Base-by-base conservation (phyloP, 768 basidiomycete species). In the Suillus discolor region DNA sequence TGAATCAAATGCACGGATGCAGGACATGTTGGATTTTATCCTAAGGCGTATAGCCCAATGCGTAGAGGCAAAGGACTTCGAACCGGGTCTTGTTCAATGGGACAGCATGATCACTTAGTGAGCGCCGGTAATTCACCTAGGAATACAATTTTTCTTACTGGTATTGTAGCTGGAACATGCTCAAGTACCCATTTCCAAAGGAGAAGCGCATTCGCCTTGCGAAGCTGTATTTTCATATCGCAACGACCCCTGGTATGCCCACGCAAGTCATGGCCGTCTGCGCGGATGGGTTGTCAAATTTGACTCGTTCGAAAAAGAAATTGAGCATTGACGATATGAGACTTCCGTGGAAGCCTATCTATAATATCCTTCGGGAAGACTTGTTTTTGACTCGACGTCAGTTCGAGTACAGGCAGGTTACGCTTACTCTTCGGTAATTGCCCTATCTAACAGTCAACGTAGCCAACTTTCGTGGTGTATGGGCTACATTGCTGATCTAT, bases 101-200 rank as follows among this genome's bases (percentile, higher is more conserved):
- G 93, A 90, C 72, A 85, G 84, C 71, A 89, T 92, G 88, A 72
- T 91, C 60, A 83, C 82, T 59, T 87, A 91, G 89, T 91, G 74
- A 69, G 90, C 85, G n/a, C 36, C 6, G 31, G 49, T 63, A 36
- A 23, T 15, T 67, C 49, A 25, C 34, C 31, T 62, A 31, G 51
- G 31, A 60, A 63, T 66, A 63, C 62, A 53, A 67, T n/a, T 64
- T 62, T 36, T 74, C 65, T 71, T 62, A 42, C 63, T 53, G 63
- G 38, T 31, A 47, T 38, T 45, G 65, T 70, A 93, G 92, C 73
- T 95, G 93, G 93, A 77, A 79, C 54, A 89, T 89, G 81, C 84
- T 96, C 74, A 92, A 93, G 72, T 95, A 94, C 72, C 94, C 92
- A 42, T 89, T 96, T 71, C 92, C 92, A 63, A 89, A 90, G 73